Percentiles rank a stretch among this genome's conserved stretches.
These are phyloP conservation scores for Pyrenophora tritici-repentis DNA, from an alignment of 2,329 filamentous ascomycete species.

Conservation along the genomic window DNA sequence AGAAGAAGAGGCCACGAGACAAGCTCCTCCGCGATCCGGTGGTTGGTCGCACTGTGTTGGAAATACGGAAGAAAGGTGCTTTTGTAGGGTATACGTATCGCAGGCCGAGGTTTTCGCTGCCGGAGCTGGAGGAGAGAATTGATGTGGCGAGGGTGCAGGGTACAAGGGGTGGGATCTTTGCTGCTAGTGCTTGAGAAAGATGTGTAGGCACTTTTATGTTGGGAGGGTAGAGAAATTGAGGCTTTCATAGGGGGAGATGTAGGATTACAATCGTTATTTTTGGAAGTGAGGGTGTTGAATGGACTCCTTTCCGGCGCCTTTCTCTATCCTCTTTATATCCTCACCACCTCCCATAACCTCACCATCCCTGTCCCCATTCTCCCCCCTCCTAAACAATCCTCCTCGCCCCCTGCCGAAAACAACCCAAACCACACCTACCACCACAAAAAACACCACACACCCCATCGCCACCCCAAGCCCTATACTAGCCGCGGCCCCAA, in stretches of 20 bases:
- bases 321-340: too few relatives aligned
- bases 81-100: constrained; percentile 92
- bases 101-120: constrained; percentile 49
- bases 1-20: constrained; percentile 82
- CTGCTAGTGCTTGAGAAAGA: constrained; percentile 16
- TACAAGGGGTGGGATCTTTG: constrained; percentile 4
- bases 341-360: too few relatives aligned
- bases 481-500: not conserved
- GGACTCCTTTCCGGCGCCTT: too few relatives aligned
- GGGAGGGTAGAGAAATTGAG: too few relatives aligned
- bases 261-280: too few relatives aligned
- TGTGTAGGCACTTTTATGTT: too few relatives aligned
- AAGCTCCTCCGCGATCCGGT: constrained; percentile 76
- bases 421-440: not conserved
- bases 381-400: not conserved
- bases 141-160: constrained; percentile 2
- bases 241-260: too few relatives aligned
- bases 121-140: constrained; percentile 34
- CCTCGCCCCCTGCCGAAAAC: not conserved
- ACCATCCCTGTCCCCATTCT: not conserved
- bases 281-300: too few relatives aligned
- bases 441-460: not conserved
- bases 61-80: constrained; percentile 78
- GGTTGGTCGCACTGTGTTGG: constrained; percentile 70
- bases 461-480: constrained; percentile 7